Evolutionary conservation across 228 moss, liverwort and hornwort genomes (phyloP), one percentile per base, ranked within the genome.

Genomic region (Sphagnum magellanicum): DNA sequence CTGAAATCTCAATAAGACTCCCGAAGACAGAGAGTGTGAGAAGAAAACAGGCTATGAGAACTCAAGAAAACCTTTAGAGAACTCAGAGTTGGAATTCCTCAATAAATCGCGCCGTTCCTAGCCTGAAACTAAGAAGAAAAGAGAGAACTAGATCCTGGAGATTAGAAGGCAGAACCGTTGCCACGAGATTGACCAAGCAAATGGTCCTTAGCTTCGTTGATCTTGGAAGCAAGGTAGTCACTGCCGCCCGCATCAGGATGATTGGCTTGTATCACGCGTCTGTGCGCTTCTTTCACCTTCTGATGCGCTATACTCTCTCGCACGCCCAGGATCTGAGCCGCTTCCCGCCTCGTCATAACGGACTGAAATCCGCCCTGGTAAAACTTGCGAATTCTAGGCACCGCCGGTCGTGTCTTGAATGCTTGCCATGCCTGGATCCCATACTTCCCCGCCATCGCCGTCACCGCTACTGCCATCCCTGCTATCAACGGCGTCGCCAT

Each of bases 321-420:
- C 66, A 97, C 91, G 51, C 97, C 93, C 11, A 97, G 82, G 74
- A 98, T 98, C 63, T 91, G 51, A 48, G 96, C 93, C 12, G 96
- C 96, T 78, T 97, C 96, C 49, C 93, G 78, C 63, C 89, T 78
- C 10, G 93, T 93, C 96, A 97, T 97, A 65, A 80, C 79, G 5
- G 91, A 87, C 72, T 97, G 91, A 63, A 97, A 97, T 4, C 93
- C 96, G 11, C 96, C 93, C 79, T 97, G 93, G 49, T 91, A 97
- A 68, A 89, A 93, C 61, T 93, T 97, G 17, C 91, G 89, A 81
- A 93, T 53, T 50, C 96, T 88, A 63, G 92, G 88, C 50, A 78
- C 74, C 10, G 79, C 89, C 6, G 96, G 96, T 52, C 91, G 84
- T 58, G 86, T 73, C 76, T 96, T 96, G 75, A 74, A 93, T 7